Percentiles rank a stretch among this genome's conserved stretches.
phyloP scores from a whole-genome alignment of 495 filamentous ascomycete genomes.

The Penicillium daleae region DNA sequence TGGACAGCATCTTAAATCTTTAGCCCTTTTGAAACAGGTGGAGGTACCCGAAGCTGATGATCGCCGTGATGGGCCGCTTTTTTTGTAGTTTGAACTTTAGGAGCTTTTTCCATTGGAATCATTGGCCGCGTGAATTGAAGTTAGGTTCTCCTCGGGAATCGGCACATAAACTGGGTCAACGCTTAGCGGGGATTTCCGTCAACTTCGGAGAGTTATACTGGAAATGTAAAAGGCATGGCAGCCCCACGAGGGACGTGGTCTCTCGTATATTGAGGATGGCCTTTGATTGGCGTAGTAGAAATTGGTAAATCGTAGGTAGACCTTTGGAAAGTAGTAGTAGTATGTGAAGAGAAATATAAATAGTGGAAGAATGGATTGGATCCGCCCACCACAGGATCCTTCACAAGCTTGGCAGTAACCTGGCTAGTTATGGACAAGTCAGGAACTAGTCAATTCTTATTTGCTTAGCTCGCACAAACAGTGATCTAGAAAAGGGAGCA shows the following conservation, averaged over 20 bases:
- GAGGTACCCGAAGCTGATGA: neutral
- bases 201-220: neutral
- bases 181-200: neutral
- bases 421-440: neutral
- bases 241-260: neutral
- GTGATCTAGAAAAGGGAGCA: neutral
- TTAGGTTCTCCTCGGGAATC: conserved; percentile 16
- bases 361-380: neutral
- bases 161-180: conserved; percentile 1
- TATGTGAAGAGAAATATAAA: neutral
- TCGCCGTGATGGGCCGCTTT: neutral
- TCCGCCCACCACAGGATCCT: neutral
- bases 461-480: neutral
- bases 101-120: neutral
- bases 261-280: neutral
- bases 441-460: neutral
- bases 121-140: neutral
- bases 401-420: neutral
- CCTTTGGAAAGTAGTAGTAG: neutral
- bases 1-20: neutral
- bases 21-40: neutral
- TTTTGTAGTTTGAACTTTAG: neutral
- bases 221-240: neutral
- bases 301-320: too few relatives aligned
- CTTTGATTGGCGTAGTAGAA: neutral